Percentiles rank a stretch among this genome's conserved stretches.
phyloP scores from a whole-genome alignment of 352 stramenopile genomes.

The Pythium oligandrum region DNA sequence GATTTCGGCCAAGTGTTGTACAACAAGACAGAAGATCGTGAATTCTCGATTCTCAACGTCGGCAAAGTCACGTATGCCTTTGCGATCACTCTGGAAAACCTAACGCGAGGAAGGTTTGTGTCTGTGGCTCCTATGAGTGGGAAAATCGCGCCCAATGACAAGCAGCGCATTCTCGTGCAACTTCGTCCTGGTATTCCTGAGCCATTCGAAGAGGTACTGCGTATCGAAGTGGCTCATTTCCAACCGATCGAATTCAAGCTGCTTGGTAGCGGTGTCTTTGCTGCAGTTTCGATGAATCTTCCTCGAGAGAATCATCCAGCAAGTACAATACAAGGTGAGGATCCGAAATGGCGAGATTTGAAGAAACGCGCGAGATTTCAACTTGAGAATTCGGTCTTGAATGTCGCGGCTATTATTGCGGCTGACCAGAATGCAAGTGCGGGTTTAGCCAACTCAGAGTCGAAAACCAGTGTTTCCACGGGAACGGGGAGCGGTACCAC shows the following conservation, averaged over 20 bases:
- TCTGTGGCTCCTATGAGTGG: constrained; percentile 78
- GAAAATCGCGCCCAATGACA: constrained; percentile 87
- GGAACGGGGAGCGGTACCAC: not conserved
- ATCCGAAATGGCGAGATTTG: constrained; percentile 70
- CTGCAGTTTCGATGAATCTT: constrained; percentile 85
- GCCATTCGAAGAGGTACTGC: constrained; percentile 80
- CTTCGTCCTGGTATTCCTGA: constrained; percentile 87
- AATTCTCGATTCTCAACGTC: constrained; percentile 90
- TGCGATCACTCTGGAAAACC: constrained; percentile 38
- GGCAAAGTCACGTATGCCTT: constrained; percentile 92
- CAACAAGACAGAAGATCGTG: constrained; percentile 89
- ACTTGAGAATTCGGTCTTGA: constrained; percentile 32
- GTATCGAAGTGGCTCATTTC: constrained; percentile 94
- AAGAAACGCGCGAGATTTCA: constrained; percentile 49
- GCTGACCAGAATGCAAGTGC: constrained; percentile 8
- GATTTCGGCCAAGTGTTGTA: constrained; percentile 94
- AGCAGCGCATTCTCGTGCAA: constrained; percentile 84
- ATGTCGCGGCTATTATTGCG: constrained; percentile 19
- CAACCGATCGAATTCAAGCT: constrained; percentile 89
- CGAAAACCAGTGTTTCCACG: constrained; percentile 51
- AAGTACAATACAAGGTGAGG: constrained; percentile 42
- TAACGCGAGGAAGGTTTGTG: constrained; percentile 44
- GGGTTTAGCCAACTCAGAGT: constrained; percentile 28
- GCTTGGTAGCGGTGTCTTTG: constrained; percentile 87
- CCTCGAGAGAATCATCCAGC: constrained; percentile 71